Percentiles rank a stretch among this genome's conserved stretches.
phyloP scores from a whole-genome alignment of 495 filamentous ascomycete genomes.

The Amniculicola lignicola region DNA sequence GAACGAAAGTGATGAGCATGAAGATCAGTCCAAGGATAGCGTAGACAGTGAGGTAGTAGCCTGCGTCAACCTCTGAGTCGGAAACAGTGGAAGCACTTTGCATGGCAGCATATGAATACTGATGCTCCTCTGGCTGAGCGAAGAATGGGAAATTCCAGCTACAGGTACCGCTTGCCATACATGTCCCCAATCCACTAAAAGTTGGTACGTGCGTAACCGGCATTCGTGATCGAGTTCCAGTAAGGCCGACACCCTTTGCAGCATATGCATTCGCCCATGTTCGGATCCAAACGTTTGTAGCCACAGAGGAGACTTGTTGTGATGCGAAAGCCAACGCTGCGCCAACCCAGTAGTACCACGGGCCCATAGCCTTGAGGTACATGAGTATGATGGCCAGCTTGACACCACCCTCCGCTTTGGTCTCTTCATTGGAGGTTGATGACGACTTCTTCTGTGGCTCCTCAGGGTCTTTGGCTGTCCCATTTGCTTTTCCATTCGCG shows the following conservation, averaged over 20 bases:
- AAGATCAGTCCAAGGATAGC: slow-evolving; percentile 72
- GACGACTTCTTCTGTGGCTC: slow-evolving; percentile 40
- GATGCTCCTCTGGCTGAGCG: background rate
- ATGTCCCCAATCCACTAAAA: slow-evolving; percentile 36
- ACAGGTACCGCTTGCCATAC: slow-evolving; percentile 44
- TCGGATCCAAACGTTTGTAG: slow-evolving; percentile 89
- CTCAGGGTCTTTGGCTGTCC: slow-evolving; percentile 32
- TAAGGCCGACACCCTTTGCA: slow-evolving; percentile 28
- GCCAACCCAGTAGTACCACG: slow-evolving; percentile 88
- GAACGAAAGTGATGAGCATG: slow-evolving; percentile 67
- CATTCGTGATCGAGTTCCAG: slow-evolving; percentile 31
- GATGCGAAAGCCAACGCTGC: slow-evolving; percentile 69
- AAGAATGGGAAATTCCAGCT: slow-evolving; percentile 43
- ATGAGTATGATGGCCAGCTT: slow-evolving; percentile 79
- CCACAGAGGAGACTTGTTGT: slow-evolving; percentile 80
- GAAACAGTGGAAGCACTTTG: slow-evolving; percentile 13
- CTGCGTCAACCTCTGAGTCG: slow-evolving; percentile 63
- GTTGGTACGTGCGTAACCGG: slow-evolving; percentile 40
- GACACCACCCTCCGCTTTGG: slow-evolving; percentile 77
- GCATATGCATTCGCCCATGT: slow-evolving; percentile 74
- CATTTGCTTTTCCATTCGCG: slow-evolving; percentile 46
- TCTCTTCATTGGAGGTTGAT: slow-evolving; percentile 57
- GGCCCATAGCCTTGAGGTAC: slow-evolving; percentile 85
- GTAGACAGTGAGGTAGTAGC: slow-evolving; percentile 82
- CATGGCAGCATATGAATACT: slow-evolving; percentile 15